These are phyloP conservation scores for Linanthus parryae DNA, from an alignment of 148 eudicot genomes.

Conservation along the genomic window DNA sequence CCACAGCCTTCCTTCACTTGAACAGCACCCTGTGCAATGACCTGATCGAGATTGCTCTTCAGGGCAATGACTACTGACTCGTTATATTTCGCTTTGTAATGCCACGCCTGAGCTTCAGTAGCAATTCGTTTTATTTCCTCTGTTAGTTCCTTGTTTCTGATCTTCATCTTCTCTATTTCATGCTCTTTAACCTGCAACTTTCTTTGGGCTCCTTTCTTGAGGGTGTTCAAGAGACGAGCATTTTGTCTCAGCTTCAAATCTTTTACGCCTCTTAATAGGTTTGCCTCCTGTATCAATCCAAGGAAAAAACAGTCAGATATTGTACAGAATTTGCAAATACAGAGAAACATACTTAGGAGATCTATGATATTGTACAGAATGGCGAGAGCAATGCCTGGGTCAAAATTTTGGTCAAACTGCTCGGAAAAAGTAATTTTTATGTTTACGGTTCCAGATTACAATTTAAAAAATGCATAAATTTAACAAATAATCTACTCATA, in stretches of 20 bases:
- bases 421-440: background rate
- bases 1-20: conserved; percentile 33
- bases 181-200: conserved; percentile 36
- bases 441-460: background rate
- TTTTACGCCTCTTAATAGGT: conserved; percentile 28
- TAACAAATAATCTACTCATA: too few species aligned
- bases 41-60: conserved; percentile 29
- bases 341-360: background rate
- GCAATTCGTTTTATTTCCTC: conserved; percentile 31
- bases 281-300: conserved; percentile 41
- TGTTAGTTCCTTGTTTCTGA: conserved; percentile 31
- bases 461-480: too few species aligned
- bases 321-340: background rate
- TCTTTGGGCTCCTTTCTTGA: conserved; percentile 25
- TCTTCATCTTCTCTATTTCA: conserved; percentile 33
- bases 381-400: background rate
- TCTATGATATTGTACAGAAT: too few species aligned
- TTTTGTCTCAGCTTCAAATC: conserved; percentile 36
- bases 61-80: conserved; percentile 31
- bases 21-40: conserved; percentile 20
- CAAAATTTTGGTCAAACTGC: background rate
- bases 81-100: conserved; percentile 27
- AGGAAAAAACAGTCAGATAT: too few species aligned
- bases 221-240: conserved; percentile 20
- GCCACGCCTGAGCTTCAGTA: conserved; percentile 33